These are phyloP conservation scores for Theileria equi DNA, from an alignment of 169 alveolate genomes.

Conservation along the genomic window DNA sequence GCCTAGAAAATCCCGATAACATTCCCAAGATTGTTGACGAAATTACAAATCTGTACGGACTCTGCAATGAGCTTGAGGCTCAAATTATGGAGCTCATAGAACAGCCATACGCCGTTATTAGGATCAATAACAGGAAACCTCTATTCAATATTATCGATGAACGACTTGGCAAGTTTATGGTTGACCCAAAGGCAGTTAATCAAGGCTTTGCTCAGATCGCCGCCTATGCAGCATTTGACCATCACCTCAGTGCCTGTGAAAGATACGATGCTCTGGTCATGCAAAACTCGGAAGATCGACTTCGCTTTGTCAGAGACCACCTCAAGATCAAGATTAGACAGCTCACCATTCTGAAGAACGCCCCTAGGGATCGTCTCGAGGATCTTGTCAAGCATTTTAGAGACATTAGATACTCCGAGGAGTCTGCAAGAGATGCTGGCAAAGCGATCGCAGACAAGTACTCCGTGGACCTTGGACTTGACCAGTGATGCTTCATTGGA, in stretches of 20 bases:
- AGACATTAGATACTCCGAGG: constrained; percentile 5
- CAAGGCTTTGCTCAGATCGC: constrained; percentile 79
- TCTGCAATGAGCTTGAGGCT: constrained; percentile 65
- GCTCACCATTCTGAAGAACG: constrained; percentile 71
- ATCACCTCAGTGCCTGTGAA: constrained; percentile 72
- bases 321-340: constrained; percentile 70
- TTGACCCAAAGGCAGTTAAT: constrained; percentile 62
- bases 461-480: too few relatives aligned
- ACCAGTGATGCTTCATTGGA: too few relatives aligned
- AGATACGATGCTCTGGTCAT: constrained; percentile 74
- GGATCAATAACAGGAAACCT: constrained; percentile 64
- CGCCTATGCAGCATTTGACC: constrained; percentile 75
- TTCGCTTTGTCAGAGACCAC: constrained; percentile 68
- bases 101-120: constrained; percentile 73
- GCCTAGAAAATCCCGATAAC: constrained; percentile 62
- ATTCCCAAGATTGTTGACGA: constrained; percentile 72
- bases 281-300: constrained; percentile 74
- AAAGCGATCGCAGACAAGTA: background rate
- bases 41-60: constrained; percentile 63
- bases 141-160: constrained; percentile 73
- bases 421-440: background rate
- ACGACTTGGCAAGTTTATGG: constrained; percentile 64
- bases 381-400: constrained; percentile 67
- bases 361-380: constrained; percentile 73
- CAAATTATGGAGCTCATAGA: constrained; percentile 73